A percentile compares a stretch with the other conserved stretches of the same genome.
Conservation (phyloP, 2,329 filamentous ascomycete genomes). For the Fusarium heterosporum region DNA sequence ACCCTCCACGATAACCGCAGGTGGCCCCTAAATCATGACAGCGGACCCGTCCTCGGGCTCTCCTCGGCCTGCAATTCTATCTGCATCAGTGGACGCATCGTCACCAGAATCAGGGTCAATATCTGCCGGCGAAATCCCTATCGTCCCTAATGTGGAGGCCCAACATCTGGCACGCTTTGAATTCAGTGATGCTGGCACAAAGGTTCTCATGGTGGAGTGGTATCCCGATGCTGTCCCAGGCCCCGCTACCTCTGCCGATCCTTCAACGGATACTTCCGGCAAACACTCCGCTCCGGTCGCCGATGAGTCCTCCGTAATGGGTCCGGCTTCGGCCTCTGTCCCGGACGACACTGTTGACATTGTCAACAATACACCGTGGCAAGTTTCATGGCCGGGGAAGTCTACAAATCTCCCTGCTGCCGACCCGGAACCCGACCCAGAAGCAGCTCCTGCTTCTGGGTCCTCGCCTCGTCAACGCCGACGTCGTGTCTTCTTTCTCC, state of each 20-base stretch:
- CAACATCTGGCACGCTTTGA: constrained; percentile 78
- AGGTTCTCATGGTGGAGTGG: constrained; percentile 95
- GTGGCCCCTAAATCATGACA: constrained; percentile 31
- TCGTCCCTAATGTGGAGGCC: constrained; percentile 43
- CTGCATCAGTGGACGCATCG: constrained; percentile 8
- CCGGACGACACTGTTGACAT: constrained; percentile 2
- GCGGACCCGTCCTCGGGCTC: constrained; percentile 51
- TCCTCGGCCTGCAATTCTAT: constrained; percentile 47
- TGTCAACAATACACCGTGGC: constrained; percentile 63
- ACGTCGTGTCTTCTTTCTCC: constrained; percentile 81
- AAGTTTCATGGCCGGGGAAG: constrained; percentile 87
- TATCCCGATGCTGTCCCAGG: constrained; percentile 56
- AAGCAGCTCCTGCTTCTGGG: constrained; percentile 48
- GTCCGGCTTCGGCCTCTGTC: constrained; percentile 20
- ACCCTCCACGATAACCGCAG: background rate
- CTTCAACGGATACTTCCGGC: constrained; percentile 11
- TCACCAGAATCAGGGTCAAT: background rate
- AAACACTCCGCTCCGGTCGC: constrained; percentile 28
- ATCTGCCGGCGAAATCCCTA: constrained; percentile 37
- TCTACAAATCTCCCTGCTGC: constrained; percentile 75
- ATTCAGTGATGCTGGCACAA: constrained; percentile 88
- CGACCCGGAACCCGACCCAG: constrained; percentile 45
- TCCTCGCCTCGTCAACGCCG: constrained; percentile 52
- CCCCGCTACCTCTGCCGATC: constrained; percentile 36
- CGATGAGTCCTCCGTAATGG: constrained; percentile 41